Conservation (phyloP, 768 basidiomycete genomes). For the Lepiota brunneoincarnata region DNA sequence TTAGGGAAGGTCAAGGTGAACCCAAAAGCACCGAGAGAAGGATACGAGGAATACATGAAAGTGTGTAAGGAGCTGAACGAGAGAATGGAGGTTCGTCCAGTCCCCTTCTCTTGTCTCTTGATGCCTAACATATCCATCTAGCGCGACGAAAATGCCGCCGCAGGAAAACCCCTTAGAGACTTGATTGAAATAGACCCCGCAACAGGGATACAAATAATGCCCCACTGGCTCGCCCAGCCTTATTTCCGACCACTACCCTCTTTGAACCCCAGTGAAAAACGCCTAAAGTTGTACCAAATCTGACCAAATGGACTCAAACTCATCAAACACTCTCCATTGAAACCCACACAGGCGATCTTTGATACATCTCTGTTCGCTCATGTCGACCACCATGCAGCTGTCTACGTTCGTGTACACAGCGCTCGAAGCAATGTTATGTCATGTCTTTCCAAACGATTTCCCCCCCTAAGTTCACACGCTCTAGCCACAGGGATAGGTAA, state of each 20-base stretch:
- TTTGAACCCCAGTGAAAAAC: constrained; percentile 1
- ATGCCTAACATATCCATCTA: constrained; percentile 2
- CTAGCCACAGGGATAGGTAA: too few relatives aligned
- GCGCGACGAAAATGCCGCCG: constrained; percentile 46
- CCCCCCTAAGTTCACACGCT: too few relatives aligned
- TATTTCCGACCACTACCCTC: constrained; percentile 48
- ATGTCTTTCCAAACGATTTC: too few relatives aligned
- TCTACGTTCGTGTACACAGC: too few relatives aligned
- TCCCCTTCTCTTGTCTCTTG: background rate
- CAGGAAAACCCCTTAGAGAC: constrained; percentile 23
- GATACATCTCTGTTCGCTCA: too few relatives aligned
- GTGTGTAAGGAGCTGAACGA: constrained; percentile 47
- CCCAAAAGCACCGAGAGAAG: constrained; percentile 15
- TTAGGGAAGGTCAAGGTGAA: constrained; percentile 51
- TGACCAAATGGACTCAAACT: too few relatives aligned
- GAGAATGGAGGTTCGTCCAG: constrained; percentile 41
- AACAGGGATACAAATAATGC: constrained; percentile 35
- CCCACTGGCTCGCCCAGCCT: constrained; percentile 58
- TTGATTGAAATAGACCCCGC: constrained; percentile 30
- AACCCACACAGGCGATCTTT: too few relatives aligned
- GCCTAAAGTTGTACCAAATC: too few relatives aligned
- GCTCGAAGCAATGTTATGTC: too few relatives aligned
- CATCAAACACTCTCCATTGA: too few relatives aligned
- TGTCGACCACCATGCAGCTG: too few relatives aligned
- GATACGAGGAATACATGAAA: constrained; percentile 12